phyloP scores from a whole-genome alignment of 345 rosid genomes.

The Euphorbia tirucalli region DNA sequence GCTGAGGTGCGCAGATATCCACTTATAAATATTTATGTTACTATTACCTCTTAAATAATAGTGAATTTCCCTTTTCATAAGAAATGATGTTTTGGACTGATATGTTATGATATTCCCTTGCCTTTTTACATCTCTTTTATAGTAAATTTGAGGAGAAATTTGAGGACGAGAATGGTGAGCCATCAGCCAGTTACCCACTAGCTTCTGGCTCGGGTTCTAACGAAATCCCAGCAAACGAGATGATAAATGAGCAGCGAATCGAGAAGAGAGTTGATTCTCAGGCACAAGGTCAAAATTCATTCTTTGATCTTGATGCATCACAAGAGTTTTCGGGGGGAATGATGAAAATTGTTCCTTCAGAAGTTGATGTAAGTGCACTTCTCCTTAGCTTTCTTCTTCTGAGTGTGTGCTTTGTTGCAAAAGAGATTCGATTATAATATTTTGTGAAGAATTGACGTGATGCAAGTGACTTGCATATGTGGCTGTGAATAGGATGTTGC shows the following conservation, averaged over 20 bases:
- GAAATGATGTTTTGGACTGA: background rate
- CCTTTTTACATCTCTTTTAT: constrained; percentile 11
- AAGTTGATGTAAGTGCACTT: constrained; percentile 61
- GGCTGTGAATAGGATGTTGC: background rate
- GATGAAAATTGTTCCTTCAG: constrained; percentile 83
- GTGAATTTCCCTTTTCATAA: background rate
- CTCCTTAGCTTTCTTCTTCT: background rate
- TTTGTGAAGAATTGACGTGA: background rate
- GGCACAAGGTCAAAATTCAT: constrained; percentile 39
- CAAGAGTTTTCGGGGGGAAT: constrained; percentile 83
- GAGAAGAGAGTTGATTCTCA: constrained; percentile 42
- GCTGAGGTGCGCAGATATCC: background rate
- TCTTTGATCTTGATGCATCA: constrained; percentile 55
- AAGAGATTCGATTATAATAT: background rate
- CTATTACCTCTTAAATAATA: constrained; percentile 6
- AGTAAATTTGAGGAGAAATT: constrained; percentile 93
- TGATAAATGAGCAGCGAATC: constrained; percentile 33
- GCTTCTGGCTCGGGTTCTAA: constrained; percentile 61
- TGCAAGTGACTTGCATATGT: constrained; percentile 7
- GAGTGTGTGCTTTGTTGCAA: background rate
- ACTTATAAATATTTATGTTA: background rate
- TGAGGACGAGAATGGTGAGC: constrained; percentile 68
- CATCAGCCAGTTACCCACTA: constrained; percentile 44
- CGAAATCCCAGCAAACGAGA: constrained; percentile 49
- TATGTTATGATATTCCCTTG: background rate